Evolutionary conservation across 441 rosid species (phyloP).

Genomic region (Breynia disticha): DNA sequence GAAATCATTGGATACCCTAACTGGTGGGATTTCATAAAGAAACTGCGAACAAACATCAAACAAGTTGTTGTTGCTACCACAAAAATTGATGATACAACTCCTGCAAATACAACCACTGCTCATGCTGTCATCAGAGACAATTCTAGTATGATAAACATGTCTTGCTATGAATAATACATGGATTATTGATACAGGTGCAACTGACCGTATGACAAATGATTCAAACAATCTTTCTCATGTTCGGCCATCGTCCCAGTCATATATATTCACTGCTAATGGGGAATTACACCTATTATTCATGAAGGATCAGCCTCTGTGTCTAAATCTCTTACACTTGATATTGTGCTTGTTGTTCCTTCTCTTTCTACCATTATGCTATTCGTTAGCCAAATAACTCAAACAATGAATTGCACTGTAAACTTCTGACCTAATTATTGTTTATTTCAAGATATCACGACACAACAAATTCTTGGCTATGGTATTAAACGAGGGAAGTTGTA

Average conservation of each 20-base stretch:
- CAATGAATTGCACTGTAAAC: not conserved
- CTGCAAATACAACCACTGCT: not conserved
- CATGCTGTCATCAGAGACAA: not conserved
- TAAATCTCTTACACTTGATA: not conserved
- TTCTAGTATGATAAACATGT: not conserved
- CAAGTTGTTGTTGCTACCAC: not conserved
- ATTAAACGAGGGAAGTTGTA: not conserved
- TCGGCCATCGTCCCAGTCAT: not conserved
- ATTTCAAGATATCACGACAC: not conserved
- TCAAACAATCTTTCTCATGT: not conserved
- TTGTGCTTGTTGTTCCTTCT: slow-evolving; percentile 5
- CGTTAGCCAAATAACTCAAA: slow-evolving; percentile 1
- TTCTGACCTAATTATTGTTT: not conserved
- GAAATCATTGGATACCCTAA: slow-evolving; percentile 3
- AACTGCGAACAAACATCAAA: not conserved
- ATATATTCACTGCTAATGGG: slow-evolving; percentile 1
- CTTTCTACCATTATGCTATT: slow-evolving; percentile 7
- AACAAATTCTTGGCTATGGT: not conserved
- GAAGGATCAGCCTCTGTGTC: slow-evolving; percentile 2
- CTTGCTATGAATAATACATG: not conserved
- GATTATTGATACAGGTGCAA: slow-evolving; percentile 9
- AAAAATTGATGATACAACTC: not conserved
- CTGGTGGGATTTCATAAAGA: slow-evolving; percentile 1
- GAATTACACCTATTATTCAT: not conserved
- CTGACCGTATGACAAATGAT: slow-evolving; percentile 7